A percentile compares a stretch with the other conserved stretches of the same genome.
These are phyloP conservation scores for Teunomyces cretensis DNA, from an alignment of 805 yeast species.

Conservation along the genomic window DNA sequence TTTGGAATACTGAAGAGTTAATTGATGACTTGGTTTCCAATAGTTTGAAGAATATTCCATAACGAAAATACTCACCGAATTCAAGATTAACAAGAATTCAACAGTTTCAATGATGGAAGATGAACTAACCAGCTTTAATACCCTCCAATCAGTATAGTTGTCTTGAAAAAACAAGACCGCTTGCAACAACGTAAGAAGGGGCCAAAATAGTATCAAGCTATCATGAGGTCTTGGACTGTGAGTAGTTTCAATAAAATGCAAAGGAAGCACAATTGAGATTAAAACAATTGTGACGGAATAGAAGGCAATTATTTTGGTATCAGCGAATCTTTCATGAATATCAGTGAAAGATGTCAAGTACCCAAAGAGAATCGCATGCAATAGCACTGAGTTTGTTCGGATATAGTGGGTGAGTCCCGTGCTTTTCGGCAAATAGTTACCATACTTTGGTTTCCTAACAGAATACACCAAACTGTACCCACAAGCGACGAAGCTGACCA, in stretches of 20 bases:
- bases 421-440: constrained; percentile 18
- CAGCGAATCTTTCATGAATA: constrained; percentile 24
- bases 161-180: constrained; percentile 25
- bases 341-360: constrained; percentile 16
- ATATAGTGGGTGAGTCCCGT: constrained; percentile 25
- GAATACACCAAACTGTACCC: background rate
- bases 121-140: constrained; percentile 12
- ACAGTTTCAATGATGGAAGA: constrained; percentile 10
- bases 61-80: constrained; percentile 30
- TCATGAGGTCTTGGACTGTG: constrained; percentile 20
- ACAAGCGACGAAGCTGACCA: constrained; percentile 5
- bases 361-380: constrained; percentile 15
- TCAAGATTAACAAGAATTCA: constrained; percentile 26
- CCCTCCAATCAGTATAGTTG: constrained; percentile 21
- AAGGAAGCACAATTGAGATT: constrained; percentile 19
- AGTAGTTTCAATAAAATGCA: constrained; percentile 27
- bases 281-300: constrained; percentile 8
- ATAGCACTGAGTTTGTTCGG: constrained; percentile 17
- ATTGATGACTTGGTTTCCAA: constrained; percentile 42
- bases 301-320: constrained; percentile 17
- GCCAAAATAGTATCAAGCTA: constrained; percentile 30
- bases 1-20: constrained; percentile 28
- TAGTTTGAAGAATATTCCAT: constrained; percentile 34
- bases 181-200: constrained; percentile 18
- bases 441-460: constrained; percentile 10